These are phyloP conservation scores for Penicillium olsonii DNA, from an alignment of 2,329 filamentous ascomycete species.

Conservation along the genomic window DNA sequence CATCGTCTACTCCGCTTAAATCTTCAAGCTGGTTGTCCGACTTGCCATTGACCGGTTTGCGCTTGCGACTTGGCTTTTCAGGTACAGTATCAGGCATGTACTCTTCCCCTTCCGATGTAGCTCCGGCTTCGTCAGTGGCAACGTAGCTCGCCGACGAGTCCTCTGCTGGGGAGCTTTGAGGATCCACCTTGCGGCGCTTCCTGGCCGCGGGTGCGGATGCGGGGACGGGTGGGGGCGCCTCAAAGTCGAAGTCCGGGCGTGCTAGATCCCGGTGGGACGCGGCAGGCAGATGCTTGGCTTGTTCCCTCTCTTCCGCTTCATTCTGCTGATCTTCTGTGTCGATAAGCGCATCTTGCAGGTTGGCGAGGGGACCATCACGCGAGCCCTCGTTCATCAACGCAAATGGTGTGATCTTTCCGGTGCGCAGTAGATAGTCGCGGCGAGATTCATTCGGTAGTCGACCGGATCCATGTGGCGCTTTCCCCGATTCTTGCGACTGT, in stretches of 20 bases:
- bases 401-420: slow-evolving; percentile 96
- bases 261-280: slow-evolving; percentile 72
- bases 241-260: slow-evolving; percentile 69
- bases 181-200: slow-evolving; percentile 40
- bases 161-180: slow-evolving; percentile 9
- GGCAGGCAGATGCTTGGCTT: slow-evolving; percentile 41
- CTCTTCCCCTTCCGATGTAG: slow-evolving; percentile 39
- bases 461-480: slow-evolving; percentile 46
- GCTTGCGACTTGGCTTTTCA: slow-evolving; percentile 17
- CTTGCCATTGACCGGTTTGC: slow-evolving; percentile 19
- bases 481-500: slow-evolving; percentile 52
- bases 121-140: slow-evolving; percentile 31
- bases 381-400: slow-evolving; percentile 69
- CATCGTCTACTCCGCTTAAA: slow-evolving; percentile 75
- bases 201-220: neutral
- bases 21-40: slow-evolving; percentile 53
- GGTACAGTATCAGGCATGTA: slow-evolving; percentile 34
- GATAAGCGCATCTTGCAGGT: slow-evolving; percentile 73
- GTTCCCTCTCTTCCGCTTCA: slow-evolving; percentile 51
- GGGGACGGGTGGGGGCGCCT: slow-evolving; percentile 22
- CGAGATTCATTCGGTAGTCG: slow-evolving; percentile 77
- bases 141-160: slow-evolving; percentile 39
- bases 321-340: slow-evolving; percentile 75
- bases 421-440: slow-evolving; percentile 88
- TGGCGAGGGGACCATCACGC: slow-evolving; percentile 62